phyloP scores from a whole-genome alignment of 441 rosid species.

The Pelargonium cotyledonis region DNA sequence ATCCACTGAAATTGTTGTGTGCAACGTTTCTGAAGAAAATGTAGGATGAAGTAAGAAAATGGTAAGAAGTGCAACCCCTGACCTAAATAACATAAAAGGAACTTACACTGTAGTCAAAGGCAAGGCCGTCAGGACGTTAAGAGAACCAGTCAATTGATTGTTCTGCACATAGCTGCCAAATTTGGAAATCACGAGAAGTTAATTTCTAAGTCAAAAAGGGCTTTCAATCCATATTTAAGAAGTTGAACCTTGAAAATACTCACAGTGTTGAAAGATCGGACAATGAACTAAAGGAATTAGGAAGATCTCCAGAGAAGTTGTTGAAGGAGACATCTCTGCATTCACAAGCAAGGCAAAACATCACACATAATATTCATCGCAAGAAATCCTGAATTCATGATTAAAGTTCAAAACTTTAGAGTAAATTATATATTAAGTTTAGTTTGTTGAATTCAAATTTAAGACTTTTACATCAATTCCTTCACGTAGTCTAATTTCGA shows the following conservation, averaged over 20 bases:
- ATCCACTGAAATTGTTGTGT: slow-evolving; percentile 75
- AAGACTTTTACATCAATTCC: too few species aligned
- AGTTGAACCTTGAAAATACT: slow-evolving; percentile 31
- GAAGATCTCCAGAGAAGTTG: slow-evolving; percentile 86
- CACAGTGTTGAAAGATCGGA: slow-evolving; percentile 69
- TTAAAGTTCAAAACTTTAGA: background rate
- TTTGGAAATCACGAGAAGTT: slow-evolving; percentile 22
- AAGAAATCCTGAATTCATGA: background rate
- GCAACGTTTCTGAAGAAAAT: slow-evolving; percentile 73
- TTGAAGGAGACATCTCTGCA: slow-evolving; percentile 90
- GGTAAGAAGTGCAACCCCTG: background rate
- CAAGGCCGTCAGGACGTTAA: slow-evolving; percentile 50
- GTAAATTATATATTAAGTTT: too few species aligned
- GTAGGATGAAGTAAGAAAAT: slow-evolving; percentile 18
- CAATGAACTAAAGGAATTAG: slow-evolving; percentile 57
- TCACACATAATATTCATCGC: background rate
- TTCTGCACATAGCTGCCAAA: slow-evolving; percentile 73
- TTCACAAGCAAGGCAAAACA: slow-evolving; percentile 9
- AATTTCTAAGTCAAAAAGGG: background rate
- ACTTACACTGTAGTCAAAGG: slow-evolving; percentile 78
- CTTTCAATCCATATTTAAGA: background rate
- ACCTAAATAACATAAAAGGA: background rate
- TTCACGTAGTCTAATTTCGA: too few species aligned
- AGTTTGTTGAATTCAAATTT: too few species aligned
- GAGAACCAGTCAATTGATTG: slow-evolving; percentile 82